phyloP scores from a whole-genome alignment of 768 basidiomycete genomes.

The Daedalea quercina region DNA sequence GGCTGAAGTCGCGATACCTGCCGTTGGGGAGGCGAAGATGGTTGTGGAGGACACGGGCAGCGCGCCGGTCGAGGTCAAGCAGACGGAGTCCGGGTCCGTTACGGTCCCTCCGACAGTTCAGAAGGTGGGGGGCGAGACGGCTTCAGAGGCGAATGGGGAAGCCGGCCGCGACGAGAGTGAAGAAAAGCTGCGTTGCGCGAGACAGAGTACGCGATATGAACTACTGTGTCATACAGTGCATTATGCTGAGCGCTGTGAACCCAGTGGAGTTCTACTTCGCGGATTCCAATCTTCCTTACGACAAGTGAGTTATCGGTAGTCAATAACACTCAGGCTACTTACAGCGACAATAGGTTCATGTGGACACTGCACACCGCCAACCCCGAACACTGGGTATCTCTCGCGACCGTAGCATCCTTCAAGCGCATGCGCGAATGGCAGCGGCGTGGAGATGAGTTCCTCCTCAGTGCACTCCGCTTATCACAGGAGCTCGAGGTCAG shows the following conservation, averaged over 20 bases:
- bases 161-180: constrained; percentile 24
- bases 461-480: constrained; percentile 57
- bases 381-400: constrained; percentile 84
- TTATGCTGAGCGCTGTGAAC: background rate
- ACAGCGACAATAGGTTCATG: constrained; percentile 65
- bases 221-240: background rate
- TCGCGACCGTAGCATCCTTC: constrained; percentile 85
- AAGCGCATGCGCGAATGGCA: constrained; percentile 85
- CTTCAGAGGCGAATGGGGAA: background rate
- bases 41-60: background rate
- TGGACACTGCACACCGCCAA: constrained; percentile 84
- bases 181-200: constrained; percentile 41
- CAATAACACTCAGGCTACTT: background rate
- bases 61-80: background rate
- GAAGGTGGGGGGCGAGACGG: background rate
- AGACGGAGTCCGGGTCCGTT: background rate
- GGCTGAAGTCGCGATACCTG: background rate
- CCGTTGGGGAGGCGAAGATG: background rate
- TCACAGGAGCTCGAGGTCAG: constrained; percentile 65
- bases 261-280: constrained; percentile 96
- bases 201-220: constrained; percentile 40
- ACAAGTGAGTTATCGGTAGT: constrained; percentile 45
- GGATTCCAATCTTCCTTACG: constrained; percentile 91
- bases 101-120: background rate
- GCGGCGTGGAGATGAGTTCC: constrained; percentile 55